phyloP scores from a whole-genome alignment of 2,329 filamentous ascomycete genomes.

The Tolypocladium nubicola region DNA sequence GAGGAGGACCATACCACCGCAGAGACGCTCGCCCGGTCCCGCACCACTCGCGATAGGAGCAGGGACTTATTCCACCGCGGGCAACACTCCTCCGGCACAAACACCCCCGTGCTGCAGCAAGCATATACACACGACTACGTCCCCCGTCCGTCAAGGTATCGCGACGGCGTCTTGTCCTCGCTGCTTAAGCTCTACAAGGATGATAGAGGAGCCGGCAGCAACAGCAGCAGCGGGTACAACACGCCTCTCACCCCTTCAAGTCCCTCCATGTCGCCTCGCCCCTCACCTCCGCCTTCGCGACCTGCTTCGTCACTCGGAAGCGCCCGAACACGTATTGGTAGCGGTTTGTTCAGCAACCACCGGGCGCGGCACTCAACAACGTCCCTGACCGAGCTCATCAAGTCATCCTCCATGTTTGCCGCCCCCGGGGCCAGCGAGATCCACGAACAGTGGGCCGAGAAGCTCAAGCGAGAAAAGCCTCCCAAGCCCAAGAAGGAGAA shows the following conservation, averaged over 20 bases:
- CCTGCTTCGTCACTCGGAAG: slow-evolving; percentile 25
- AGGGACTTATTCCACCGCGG: slow-evolving; percentile 20
- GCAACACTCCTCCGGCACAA: slow-evolving; percentile 21
- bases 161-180: slow-evolving; percentile 62
- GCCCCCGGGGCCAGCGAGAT: slow-evolving; percentile 34
- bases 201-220: slow-evolving; percentile 21
- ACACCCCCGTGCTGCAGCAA: slow-evolving; percentile 30
- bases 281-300: slow-evolving; percentile 29
- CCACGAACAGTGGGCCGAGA: slow-evolving; percentile 32
- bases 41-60: slow-evolving; percentile 16
- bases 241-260: slow-evolving; percentile 29
- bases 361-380: slow-evolving; percentile 31
- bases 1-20: slow-evolving; percentile 17
- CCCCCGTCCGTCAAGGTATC: slow-evolving; percentile 56
- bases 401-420: slow-evolving; percentile 42
- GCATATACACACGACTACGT: slow-evolving; percentile 48
- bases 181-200: slow-evolving; percentile 60
- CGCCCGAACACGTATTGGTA: slow-evolving; percentile 22
- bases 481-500: slow-evolving; percentile 26
- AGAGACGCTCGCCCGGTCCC: slow-evolving; percentile 24
- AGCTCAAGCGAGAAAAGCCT: slow-evolving; percentile 28
- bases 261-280: slow-evolving; percentile 28
- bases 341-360: slow-evolving; percentile 29
- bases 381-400: slow-evolving; percentile 39
- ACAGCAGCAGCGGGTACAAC: slow-evolving; percentile 26